Conservation (phyloP, 108 stramenopile genomes). For the Parietichytrium sp. region DNA sequence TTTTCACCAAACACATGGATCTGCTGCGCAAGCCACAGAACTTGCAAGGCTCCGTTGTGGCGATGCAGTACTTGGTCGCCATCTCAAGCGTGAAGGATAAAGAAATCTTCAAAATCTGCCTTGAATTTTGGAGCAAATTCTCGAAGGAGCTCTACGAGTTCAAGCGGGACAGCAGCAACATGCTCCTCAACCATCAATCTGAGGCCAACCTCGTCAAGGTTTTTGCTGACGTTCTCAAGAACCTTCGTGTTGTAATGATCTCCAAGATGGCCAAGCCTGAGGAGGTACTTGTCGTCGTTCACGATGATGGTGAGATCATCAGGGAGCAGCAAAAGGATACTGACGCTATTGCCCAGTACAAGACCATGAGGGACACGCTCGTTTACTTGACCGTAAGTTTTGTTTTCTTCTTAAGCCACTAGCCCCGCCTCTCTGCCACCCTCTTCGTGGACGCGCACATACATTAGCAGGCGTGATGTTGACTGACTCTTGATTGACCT, state of each 20-base stretch:
- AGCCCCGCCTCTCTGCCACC: too few relatives aligned
- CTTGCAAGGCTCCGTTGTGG: constrained; percentile 71
- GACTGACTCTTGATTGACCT: too few relatives aligned
- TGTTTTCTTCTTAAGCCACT: too few relatives aligned
- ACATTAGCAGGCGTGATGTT: too few relatives aligned
- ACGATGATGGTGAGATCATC: constrained; percentile 96
- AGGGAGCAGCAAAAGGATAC: constrained; percentile 95
- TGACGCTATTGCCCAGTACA: constrained; percentile 98
- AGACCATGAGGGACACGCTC: constrained; percentile 95
- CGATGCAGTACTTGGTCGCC: constrained; percentile 87
- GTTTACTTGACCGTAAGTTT: constrained; percentile 97
- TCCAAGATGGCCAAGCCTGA: constrained; percentile 99
- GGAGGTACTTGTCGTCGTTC: constrained; percentile 98
- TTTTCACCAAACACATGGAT: constrained; percentile 75
- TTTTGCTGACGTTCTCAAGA: constrained; percentile 79
- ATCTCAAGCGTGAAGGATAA: constrained; percentile 90
- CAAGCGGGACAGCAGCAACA: constrained; percentile 39
- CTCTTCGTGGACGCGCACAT: too few relatives aligned
- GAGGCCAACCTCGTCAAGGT: constrained; percentile 67
- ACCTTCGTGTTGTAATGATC: constrained; percentile 91
- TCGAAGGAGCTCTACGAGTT: constrained; percentile 89
- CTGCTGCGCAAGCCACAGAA: constrained; percentile 80
- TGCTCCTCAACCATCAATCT: neutral
- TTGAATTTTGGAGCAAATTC: constrained; percentile 95
- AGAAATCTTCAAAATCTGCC: constrained; percentile 96